Base-by-base conservation (phyloP, 2,329 filamentous ascomycete species). In the Aspergillus glaucus region DNA sequence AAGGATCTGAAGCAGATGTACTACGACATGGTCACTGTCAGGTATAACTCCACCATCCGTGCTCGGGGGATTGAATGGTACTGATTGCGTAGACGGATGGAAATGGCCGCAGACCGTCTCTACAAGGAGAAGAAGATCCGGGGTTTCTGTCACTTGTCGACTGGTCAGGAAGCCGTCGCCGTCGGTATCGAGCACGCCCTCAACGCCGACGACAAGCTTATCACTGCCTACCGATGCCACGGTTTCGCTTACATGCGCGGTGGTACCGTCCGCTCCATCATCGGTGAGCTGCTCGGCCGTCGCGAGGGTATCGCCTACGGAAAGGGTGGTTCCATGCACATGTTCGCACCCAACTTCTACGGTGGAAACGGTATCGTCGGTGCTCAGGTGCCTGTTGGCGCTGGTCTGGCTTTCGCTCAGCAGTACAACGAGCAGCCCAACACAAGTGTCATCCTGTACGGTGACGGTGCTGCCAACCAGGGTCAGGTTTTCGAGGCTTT, bases 61-160 rank as follows among this genome's bases (percentile, higher is more conserved):
- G 26, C 26, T 12, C 26, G 10, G 10, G 26, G 26, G 4, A 30
- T 30, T 85, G 53, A 43, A 36, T 15, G 39, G 17, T 50, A 30
- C 36, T 40, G 47, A 45, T 32, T 53, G 39, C 55, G 48, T 63
- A 95, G 91, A 77, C 93, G 95, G 73, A 95, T 98, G 93, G 93
- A 98, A 77, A 95, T 98, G 92, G 91, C 92, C 60, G 90, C 93
- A 77, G 93, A 98, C 72, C 84, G 92, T 70, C 80, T 98, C 67
- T 98, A 98, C 88, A 98, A 98, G 81, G 93, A 97, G 80, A 98
- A 98, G 86, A 97, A 98, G 82, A 97, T 98, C 65, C 88, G 93
- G 65, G 93, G 93, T 77, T 98, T 98, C 87, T 98, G 93, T 79
- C 93, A 98, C 78, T 77, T 98, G 74, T 97, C 93, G 51, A 95